phyloP scores from a whole-genome alignment of 805 yeast genomes.

The Candida arabinofermentans region DNA sequence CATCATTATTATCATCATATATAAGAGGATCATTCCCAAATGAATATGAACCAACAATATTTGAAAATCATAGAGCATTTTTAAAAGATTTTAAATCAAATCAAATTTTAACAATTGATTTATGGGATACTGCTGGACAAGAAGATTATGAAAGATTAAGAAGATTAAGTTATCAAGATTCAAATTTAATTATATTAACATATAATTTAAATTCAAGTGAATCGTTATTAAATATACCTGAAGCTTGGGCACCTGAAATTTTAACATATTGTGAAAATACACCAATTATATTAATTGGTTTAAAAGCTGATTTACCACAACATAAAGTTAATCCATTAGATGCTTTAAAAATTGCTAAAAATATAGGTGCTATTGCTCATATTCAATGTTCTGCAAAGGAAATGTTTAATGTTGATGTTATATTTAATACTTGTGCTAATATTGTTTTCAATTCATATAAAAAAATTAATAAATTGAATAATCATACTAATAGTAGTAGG shows the following conservation, averaged over 20 bases:
- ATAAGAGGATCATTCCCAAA: constrained; percentile 95
- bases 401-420: constrained; percentile 59
- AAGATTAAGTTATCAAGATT: constrained; percentile 84
- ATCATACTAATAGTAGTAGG: background rate
- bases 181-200: constrained; percentile 69
- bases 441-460: constrained; percentile 23
- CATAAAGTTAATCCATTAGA: constrained; percentile 22
- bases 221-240: constrained; percentile 68
- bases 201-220: constrained; percentile 62
- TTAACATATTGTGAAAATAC: constrained; percentile 75
- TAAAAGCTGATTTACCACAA: constrained; percentile 65
- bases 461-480: constrained; percentile 18
- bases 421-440: constrained; percentile 54
- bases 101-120: constrained; percentile 77
- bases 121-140: constrained; percentile 97
- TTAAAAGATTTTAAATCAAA: constrained; percentile 90
- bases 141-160: constrained; percentile 86
- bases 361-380: constrained; percentile 66
- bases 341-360: constrained; percentile 28
- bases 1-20: constrained; percentile 91
- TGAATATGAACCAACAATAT: constrained; percentile 96
- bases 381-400: constrained; percentile 76
- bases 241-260: constrained; percentile 87
- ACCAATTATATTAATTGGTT: constrained; percentile 78
- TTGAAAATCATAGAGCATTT: constrained; percentile 88